These are phyloP conservation scores for Hyphodiscus sp. DNA, from an alignment of 2,329 filamentous ascomycete genomes.

Conservation along the genomic window DNA sequence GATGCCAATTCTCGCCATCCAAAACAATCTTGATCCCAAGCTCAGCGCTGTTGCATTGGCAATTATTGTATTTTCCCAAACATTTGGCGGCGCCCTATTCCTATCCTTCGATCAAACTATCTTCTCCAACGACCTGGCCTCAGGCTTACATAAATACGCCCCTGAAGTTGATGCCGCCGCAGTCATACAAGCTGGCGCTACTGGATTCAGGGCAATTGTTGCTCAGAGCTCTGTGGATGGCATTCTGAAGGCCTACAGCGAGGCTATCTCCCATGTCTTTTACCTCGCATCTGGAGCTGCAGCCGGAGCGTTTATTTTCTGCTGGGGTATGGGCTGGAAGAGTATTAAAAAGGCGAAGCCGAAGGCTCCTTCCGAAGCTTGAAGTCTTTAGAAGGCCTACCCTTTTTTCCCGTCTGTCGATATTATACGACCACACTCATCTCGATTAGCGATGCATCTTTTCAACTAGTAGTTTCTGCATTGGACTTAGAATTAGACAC, in stretches of 20 bases:
- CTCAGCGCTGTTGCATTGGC: constrained; percentile 14
- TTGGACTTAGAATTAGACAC: too few species aligned
- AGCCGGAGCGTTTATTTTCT: constrained; percentile 29
- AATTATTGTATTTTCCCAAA: neutral
- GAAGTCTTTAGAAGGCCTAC: too few species aligned
- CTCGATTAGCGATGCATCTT: too few species aligned
- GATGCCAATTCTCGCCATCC: constrained; percentile 27
- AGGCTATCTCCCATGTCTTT: constrained; percentile 33
- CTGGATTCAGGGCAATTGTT: constrained; percentile 32
- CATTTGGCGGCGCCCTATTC: neutral
- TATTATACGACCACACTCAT: too few species aligned
- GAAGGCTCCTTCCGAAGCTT: too few species aligned
- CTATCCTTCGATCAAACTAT: constrained; percentile 23
- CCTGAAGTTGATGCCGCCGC: constrained; percentile 26
- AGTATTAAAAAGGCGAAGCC: constrained; percentile 34
- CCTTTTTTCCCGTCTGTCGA: too few species aligned
- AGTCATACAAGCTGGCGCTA: constrained; percentile 36
- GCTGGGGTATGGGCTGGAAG: constrained; percentile 40
- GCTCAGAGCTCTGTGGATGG: constrained; percentile 25
- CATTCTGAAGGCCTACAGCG: constrained; percentile 36
- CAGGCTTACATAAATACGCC: constrained; percentile 27
- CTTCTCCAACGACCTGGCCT: constrained; percentile 28
- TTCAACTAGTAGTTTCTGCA: too few species aligned
- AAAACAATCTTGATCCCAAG: constrained; percentile 23
- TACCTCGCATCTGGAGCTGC: constrained; percentile 33